Evolutionary conservation across 306 rosid genomes (phyloP).

Genomic region (Delonix regia): DNA sequence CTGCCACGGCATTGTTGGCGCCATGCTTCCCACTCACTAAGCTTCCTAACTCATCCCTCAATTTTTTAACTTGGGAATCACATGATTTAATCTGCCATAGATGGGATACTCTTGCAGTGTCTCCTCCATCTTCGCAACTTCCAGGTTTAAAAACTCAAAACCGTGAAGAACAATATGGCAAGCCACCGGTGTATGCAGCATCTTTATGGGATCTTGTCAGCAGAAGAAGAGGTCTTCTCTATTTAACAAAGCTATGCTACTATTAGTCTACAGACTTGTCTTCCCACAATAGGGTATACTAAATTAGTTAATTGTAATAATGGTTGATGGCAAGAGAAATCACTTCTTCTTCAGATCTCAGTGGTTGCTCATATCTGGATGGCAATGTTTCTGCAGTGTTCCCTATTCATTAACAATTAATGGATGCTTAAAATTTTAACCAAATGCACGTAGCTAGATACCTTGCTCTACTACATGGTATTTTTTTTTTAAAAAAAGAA

Average conservation of each 20-base stretch:
- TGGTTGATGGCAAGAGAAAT: neutral
- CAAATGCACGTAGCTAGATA: neutral
- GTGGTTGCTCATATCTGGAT: neutral
- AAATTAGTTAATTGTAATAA: neutral
- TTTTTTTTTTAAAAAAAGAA: too few relatives aligned
- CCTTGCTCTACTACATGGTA: too few relatives aligned
- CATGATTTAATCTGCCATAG: conserved; percentile 17
- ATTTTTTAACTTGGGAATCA: conserved; percentile 21
- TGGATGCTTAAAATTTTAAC: neutral
- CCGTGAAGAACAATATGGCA: neutral
- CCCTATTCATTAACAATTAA: neutral
- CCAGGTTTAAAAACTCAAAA: conserved; percentile 19
- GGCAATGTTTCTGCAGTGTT: neutral
- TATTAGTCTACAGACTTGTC: conserved; percentile 30
- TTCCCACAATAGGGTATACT: neutral
- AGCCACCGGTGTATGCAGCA: conserved; percentile 12
- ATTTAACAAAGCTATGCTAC: neutral
- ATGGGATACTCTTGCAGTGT: neutral
- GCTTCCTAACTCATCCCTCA: conserved; percentile 30
- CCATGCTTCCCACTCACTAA: conserved; percentile 37
- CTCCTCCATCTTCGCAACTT: conserved; percentile 21
- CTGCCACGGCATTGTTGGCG: conserved; percentile 13
- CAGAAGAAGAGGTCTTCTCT: neutral
- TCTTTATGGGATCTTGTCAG: conserved; percentile 33
- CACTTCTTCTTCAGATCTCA: neutral